Evolutionary conservation across 805 yeast species (phyloP).

Genomic region (Suhomyces kilbournensis): DNA sequence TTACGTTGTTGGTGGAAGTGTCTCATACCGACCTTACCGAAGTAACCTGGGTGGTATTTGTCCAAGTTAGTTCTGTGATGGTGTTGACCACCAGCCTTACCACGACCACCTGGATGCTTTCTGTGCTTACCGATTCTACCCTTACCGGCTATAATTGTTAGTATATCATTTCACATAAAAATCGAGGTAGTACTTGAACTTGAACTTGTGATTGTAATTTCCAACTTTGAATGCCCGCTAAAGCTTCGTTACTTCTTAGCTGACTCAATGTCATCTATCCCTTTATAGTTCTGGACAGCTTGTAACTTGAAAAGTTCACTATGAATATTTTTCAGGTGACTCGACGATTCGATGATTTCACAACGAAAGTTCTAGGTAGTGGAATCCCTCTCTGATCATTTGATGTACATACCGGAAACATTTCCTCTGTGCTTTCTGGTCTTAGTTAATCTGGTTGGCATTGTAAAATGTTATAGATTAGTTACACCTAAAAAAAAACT

Average conservation of each 20-base stretch:
- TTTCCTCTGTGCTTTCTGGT: conserved; percentile 99
- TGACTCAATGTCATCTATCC: background rate
- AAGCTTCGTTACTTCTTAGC: background rate
- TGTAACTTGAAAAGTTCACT: background rate
- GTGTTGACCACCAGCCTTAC: conserved; percentile 99
- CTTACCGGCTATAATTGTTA: conserved; percentile 83
- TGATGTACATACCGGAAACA: conserved; percentile 87
- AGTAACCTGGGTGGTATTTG: conserved; percentile 99
- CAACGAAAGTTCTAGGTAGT: background rate
- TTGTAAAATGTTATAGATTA: conserved; percentile 36
- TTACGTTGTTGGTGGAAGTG: conserved; percentile 93
- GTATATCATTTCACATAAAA: conserved; percentile 16
- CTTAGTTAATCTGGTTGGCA: conserved; percentile 99
- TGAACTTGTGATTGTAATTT: background rate
- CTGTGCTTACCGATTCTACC: conserved; percentile 99
- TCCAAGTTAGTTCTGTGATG: conserved; percentile 99
- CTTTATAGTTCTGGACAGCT: background rate
- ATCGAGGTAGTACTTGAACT: background rate
- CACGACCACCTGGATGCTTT: conserved; percentile 99
- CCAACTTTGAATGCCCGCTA: background rate
- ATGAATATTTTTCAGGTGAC: background rate
- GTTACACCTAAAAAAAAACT: conserved; percentile 4
- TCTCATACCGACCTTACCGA: conserved; percentile 99
- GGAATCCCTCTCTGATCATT: background rate
- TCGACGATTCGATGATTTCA: background rate